Evolutionary conservation across 1,284 basidiomycete species (phyloP).

Genomic region (Puccinia sorghi): DNA sequence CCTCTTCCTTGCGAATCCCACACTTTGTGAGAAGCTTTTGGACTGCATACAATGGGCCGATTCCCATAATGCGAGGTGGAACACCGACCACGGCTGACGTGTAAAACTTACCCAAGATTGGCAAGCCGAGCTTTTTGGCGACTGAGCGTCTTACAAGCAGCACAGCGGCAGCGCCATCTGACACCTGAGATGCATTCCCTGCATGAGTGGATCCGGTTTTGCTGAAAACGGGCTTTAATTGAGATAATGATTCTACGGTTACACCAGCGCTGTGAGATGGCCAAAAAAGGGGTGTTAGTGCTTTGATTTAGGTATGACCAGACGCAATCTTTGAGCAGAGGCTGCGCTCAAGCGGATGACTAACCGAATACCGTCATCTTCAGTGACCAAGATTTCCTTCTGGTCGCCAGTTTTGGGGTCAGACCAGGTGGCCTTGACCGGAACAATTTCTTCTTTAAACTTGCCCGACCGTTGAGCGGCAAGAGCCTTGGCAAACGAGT

Average conservation of each 20-base stretch:
- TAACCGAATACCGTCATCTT: conserved; percentile 77
- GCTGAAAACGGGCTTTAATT: conserved; percentile 90
- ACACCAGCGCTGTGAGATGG: conserved; percentile 70
- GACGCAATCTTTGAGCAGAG: not conserved
- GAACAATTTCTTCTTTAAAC: conserved; percentile 89
- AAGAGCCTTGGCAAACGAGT: conserved; percentile 79
- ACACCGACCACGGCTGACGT: conserved; percentile 74
- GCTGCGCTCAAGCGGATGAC: not conserved
- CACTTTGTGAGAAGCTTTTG: conserved; percentile 76
- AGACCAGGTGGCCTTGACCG: conserved; percentile 71
- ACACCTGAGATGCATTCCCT: conserved; percentile 88
- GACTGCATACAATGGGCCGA: conserved; percentile 88
- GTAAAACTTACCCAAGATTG: conserved; percentile 90
- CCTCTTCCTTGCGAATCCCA: conserved; percentile 70
- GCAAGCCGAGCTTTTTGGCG: conserved; percentile 83
- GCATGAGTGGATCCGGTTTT: conserved; percentile 91
- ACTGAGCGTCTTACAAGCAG: conserved; percentile 80
- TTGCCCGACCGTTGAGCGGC: conserved; percentile 83
- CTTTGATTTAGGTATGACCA: not conserved
- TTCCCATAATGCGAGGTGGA: conserved; percentile 59
- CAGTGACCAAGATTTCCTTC: conserved; percentile 74
- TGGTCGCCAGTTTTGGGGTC: conserved; percentile 85
- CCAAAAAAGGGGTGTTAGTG: not conserved
- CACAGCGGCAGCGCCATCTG: conserved; percentile 96
- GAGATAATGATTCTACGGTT: conserved; percentile 77